Percentiles rank a stretch among this genome's conserved stretches.
phyloP scores from a whole-genome alignment of 116 monocot species.

The Trichopus zeylanicus region DNA sequence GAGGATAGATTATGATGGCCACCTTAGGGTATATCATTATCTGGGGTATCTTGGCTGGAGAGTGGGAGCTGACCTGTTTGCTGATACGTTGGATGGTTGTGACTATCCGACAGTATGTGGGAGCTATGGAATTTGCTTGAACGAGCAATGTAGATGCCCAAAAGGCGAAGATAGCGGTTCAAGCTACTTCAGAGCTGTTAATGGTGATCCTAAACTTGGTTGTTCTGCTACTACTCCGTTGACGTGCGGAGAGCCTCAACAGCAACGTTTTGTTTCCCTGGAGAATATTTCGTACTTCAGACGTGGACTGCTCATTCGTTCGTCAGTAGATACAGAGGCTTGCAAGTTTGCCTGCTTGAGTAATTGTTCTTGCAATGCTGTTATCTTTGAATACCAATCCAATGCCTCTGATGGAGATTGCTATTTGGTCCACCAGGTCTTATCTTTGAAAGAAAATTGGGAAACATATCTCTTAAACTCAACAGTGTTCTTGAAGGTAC shows the following conservation, averaged over 20 bases:
- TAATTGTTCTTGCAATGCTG: background rate
- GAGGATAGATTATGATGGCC: conserved; percentile 43
- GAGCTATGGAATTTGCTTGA: conserved; percentile 20
- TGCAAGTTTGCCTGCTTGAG: background rate
- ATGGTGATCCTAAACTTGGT: background rate
- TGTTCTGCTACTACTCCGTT: background rate
- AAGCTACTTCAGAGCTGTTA: background rate
- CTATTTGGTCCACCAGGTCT: background rate
- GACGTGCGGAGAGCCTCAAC: background rate
- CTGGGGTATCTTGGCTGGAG: too few relatives aligned
- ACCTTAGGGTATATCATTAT: conserved; percentile 21
- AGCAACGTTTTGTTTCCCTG: background rate
- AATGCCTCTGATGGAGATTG: background rate
- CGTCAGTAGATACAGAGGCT: background rate
- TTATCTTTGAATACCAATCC: background rate
- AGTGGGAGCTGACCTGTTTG: background rate
- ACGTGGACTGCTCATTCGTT: too few relatives aligned
- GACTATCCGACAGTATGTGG: conserved; percentile 43
- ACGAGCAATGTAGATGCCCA: background rate
- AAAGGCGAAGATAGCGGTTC: background rate
- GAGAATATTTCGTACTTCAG: background rate
- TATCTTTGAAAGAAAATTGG: background rate
- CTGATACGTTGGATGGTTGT: conserved; percentile 12
- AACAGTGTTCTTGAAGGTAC: background rate
- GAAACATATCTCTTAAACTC: background rate